A percentile compares a stretch with the other conserved stretches of the same genome.
Conservation (phyloP, 352 stramenopile genomes). For the Blastocystis sp. region DNA sequence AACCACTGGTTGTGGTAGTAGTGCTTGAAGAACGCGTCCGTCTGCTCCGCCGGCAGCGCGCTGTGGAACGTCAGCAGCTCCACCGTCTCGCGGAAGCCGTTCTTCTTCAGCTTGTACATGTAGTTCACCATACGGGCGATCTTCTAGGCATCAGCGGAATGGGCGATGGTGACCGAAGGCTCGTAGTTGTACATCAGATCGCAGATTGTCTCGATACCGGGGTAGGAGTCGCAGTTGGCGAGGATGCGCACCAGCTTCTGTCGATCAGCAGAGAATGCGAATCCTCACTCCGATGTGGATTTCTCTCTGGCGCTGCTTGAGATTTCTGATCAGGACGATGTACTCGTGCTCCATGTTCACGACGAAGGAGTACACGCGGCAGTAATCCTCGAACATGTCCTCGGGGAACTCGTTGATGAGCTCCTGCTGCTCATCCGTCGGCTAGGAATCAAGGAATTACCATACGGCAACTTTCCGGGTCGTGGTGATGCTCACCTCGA, state of each 20-base stretch:
- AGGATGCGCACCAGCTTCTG: constrained; percentile 15
- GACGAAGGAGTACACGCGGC: constrained; percentile 28
- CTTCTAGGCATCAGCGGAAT: neutral
- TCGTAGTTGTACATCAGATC: constrained; percentile 4
- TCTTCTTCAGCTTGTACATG: constrained; percentile 1
- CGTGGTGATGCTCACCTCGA: neutral
- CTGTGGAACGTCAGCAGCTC: constrained; percentile 43
- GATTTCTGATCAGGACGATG: constrained; percentile 34
- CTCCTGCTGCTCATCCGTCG: neutral
- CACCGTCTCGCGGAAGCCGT: constrained; percentile 35
- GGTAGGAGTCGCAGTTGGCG: constrained; percentile 23
- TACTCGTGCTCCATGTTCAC: constrained; percentile 50
- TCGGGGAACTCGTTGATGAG: constrained; percentile 6
- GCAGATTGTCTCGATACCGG: neutral
- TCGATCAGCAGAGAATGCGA: neutral
- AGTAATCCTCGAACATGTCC: constrained; percentile 28
- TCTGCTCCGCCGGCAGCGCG: neutral
- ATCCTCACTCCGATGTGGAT: constrained; percentile 8
- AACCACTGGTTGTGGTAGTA: constrained; percentile 65
- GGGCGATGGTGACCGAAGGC: neutral
- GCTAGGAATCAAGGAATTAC: neutral
- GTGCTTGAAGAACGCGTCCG: constrained; percentile 35
- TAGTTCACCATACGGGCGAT: constrained; percentile 61
- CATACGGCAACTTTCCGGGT: constrained; percentile 7
- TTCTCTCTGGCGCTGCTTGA: constrained; percentile 1